A percentile compares a stretch with the other conserved stretches of the same genome.
Conservation (phyloP, 1,284 basidiomycete genomes). For the Cutaneotrichosporon dermatis region DNA sequence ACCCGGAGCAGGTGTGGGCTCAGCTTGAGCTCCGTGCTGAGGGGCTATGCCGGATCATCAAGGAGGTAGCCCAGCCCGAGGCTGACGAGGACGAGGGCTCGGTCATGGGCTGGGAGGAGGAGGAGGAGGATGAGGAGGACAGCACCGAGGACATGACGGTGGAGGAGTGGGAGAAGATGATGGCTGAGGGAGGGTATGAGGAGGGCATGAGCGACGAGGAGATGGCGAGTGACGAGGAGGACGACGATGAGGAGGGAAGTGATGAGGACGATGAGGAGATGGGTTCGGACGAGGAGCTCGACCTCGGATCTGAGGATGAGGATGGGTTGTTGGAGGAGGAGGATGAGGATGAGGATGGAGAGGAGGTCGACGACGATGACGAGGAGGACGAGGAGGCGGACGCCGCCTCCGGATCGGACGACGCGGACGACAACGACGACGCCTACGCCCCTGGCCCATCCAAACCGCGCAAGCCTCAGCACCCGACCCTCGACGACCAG, state of each 20-base stretch:
- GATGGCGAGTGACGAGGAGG: neutral
- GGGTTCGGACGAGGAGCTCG: constrained; percentile 36
- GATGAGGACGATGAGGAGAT: constrained; percentile 20
- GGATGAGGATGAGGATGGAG: constrained; percentile 23
- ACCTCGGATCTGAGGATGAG: constrained; percentile 51
- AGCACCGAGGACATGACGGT: constrained; percentile 38
- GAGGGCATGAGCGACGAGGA: constrained; percentile 25
- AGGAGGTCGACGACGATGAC: constrained; percentile 18
- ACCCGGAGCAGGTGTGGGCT: constrained; percentile 84
- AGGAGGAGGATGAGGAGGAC: constrained; percentile 28
- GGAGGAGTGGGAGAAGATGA: constrained; percentile 40
- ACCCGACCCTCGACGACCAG: constrained; percentile 76
- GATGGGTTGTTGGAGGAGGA: constrained; percentile 50
- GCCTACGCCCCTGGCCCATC: constrained; percentile 39
- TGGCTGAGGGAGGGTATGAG: constrained; percentile 26
- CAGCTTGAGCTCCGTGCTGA: constrained; percentile 76
- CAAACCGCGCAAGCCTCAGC: constrained; percentile 35
- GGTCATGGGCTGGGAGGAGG: constrained; percentile 23
- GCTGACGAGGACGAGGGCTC: constrained; percentile 38
- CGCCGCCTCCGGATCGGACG: constrained; percentile 25
- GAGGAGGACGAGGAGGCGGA: constrained; percentile 31
- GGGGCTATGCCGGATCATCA: constrained; percentile 44
- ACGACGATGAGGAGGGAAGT: neutral
- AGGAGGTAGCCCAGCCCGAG: constrained; percentile 36
- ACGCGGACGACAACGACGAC: constrained; percentile 18